A percentile compares a stretch with the other conserved stretches of the same genome.
Conservation (phyloP, 495 filamentous ascomycete genomes). For the Cryomyces minteri region DNA sequence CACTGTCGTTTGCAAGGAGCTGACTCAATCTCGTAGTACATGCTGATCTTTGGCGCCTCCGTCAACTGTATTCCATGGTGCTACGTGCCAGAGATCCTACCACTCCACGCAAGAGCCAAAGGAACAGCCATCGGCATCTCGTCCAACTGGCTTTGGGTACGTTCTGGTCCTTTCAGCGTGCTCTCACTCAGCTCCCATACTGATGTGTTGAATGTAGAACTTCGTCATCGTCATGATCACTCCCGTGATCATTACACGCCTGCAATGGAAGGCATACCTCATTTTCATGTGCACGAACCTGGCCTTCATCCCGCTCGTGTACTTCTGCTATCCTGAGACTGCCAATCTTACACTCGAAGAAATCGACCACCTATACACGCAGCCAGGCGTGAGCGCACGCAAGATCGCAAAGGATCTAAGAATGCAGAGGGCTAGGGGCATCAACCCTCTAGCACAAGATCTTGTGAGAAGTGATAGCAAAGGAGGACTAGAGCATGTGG, state of each 20-base stretch:
- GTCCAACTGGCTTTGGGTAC: constrained; percentile 25
- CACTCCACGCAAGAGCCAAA: constrained; percentile 23
- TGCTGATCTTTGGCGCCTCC: constrained; percentile 29
- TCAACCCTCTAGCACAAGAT: neutral
- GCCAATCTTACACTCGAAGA: constrained; percentile 19
- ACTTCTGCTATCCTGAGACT: constrained; percentile 24
- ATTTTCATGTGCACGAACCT: constrained; percentile 14
- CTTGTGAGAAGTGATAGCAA: no score
- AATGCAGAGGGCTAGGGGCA: neutral
- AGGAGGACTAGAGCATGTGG: neutral
- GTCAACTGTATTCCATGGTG: constrained; percentile 29
- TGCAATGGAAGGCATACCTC: constrained; percentile 12
- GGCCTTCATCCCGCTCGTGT: constrained; percentile 25
- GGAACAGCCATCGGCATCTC: constrained; percentile 25
- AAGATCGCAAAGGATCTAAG: neutral
- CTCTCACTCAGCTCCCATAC: neutral
- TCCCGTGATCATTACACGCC: constrained; percentile 10
- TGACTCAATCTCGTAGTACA: no score
- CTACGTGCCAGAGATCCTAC: constrained; percentile 28
- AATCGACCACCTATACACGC: constrained; percentile 15
- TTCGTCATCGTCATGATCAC: constrained; percentile 19
- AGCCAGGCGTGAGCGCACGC: neutral
- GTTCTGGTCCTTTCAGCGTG: neutral
- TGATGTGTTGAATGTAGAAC: neutral
- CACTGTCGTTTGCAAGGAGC: no score